These are phyloP conservation scores for Oidiodendron maius DNA, from an alignment of 495 filamentous ascomycete genomes.

Conservation along the genomic window DNA sequence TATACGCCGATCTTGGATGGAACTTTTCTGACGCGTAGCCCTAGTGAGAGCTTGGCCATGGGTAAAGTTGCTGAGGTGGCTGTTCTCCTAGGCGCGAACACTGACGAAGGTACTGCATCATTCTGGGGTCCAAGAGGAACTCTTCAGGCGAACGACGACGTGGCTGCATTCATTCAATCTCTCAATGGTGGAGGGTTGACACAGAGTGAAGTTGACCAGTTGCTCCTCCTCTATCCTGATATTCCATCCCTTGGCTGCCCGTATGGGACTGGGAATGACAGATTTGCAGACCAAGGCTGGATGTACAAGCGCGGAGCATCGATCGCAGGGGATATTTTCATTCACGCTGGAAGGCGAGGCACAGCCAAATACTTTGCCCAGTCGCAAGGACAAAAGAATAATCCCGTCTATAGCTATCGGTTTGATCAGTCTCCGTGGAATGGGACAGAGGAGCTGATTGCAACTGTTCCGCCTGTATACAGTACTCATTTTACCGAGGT, in stretches of 20 bases:
- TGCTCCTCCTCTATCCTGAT: constrained; percentile 38
- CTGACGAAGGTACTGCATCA: constrained; percentile 1
- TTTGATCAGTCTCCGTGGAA: constrained; percentile 22
- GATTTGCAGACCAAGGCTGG: constrained; percentile 23
- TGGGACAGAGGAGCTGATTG: constrained; percentile 13
- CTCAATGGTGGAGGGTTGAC: constrained; percentile 8
- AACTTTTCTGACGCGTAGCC: not conserved
- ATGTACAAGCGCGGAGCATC: constrained; percentile 24
- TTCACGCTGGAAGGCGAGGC: constrained; percentile 19
- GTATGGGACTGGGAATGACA: constrained; percentile 31
- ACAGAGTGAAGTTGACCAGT: constrained; percentile 11
- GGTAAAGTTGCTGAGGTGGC: not conserved
- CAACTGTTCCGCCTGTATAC: constrained; percentile 16
- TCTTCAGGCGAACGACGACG: not conserved
- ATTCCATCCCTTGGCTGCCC: constrained; percentile 34
- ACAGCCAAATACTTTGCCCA: constrained; percentile 1
- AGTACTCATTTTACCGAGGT: constrained; percentile 51
- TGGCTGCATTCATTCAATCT: not conserved
- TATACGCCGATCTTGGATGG: constrained; percentile 2
- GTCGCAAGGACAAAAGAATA: not conserved
- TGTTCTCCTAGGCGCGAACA: constrained; percentile 1
- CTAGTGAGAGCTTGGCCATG: not conserved
- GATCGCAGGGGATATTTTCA: constrained; percentile 17
- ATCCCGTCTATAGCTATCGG: constrained; percentile 16
- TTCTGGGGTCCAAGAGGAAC: constrained; percentile 3